Percentiles rank a stretch among this genome's conserved stretches.
These are phyloP conservation scores for Echeveria elegans DNA, from an alignment of 164 flowering plant species.

Conservation along the genomic window DNA sequence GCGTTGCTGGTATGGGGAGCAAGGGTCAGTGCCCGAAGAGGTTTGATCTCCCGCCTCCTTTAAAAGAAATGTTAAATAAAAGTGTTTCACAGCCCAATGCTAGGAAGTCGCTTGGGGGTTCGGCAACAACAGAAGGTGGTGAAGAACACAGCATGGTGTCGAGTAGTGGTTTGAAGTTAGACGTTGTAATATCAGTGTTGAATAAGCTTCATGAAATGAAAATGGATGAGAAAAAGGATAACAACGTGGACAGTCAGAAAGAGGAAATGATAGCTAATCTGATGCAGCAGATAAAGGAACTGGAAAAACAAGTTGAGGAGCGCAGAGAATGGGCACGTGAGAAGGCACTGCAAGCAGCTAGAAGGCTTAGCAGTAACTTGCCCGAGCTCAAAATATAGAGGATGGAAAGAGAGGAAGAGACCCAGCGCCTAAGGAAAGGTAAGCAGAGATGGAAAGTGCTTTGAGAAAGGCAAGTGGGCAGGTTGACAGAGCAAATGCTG, in stretches of 20 bases:
- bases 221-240: constrained; percentile 56
- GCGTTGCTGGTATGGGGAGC: constrained; percentile 32
- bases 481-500: constrained; percentile 88
- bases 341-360: constrained; percentile 98
- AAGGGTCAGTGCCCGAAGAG: constrained; percentile 74
- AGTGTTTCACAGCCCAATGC: constrained; percentile 69
- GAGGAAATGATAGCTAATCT: constrained; percentile 56
- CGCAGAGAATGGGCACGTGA: constrained; percentile 95
- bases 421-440: constrained; percentile 74
- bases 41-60: constrained; percentile 72
- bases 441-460: constrained; percentile 94
- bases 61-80: constrained; percentile 66
- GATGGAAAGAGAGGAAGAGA: constrained; percentile 91
- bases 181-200: constrained; percentile 49
- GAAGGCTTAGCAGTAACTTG: constrained; percentile 73
- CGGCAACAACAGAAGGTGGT: constrained; percentile 16
- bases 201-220: constrained; percentile 72
- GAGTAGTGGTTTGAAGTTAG: constrained; percentile 29
- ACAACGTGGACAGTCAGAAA: constrained; percentile 47
- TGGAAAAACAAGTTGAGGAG: constrained; percentile 74
- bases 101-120: constrained; percentile 28
- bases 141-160: constrained; percentile 29
- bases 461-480: constrained; percentile 85
- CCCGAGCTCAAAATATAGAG: constrained; percentile 78
- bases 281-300: constrained; percentile 64